Conservation (phyloP, 176 grass and related monocot genomes). For the Paspalum notatum region DNA sequence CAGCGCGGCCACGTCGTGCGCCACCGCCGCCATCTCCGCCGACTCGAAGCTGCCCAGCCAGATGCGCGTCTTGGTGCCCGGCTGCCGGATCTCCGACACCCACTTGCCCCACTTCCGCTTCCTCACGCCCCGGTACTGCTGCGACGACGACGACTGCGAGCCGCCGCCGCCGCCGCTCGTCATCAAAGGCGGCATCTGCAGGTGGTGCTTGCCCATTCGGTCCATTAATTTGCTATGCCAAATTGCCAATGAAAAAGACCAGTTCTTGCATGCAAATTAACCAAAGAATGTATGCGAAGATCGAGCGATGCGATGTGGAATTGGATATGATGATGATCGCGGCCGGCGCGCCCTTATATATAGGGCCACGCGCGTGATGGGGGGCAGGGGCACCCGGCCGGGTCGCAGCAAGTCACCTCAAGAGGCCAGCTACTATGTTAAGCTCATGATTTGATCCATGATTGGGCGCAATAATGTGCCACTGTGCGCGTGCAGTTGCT, state of each 20-base stretch:
- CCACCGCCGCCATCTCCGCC: slow-evolving; percentile 81
- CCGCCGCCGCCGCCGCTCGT: background rate
- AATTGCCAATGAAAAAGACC: too few relatives aligned
- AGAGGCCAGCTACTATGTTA: slow-evolving; percentile 52
- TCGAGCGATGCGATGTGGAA: slow-evolving; percentile 33
- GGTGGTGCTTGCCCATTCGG: slow-evolving; percentile 2
- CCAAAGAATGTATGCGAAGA: background rate
- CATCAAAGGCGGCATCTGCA: background rate
- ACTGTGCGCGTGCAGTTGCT: slow-evolving; percentile 39
- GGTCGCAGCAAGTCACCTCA: slow-evolving; percentile 37
- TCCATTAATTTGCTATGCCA: slow-evolving; percentile 9
- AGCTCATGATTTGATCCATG: slow-evolving; percentile 59
- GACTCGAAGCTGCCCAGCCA: slow-evolving; percentile 92
- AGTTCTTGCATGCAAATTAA: background rate
- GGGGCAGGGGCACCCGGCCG: background rate
- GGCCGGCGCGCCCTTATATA: slow-evolving; percentile 20
- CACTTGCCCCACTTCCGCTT: slow-evolving; percentile 84
- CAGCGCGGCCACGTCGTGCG: slow-evolving; percentile 82
- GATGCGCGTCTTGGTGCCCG: slow-evolving; percentile 81
- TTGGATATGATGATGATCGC: slow-evolving; percentile 9
- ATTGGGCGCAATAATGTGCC: slow-evolving; percentile 54
- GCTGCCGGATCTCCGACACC: slow-evolving; percentile 88
- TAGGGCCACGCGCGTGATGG: background rate
- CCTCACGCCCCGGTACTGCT: slow-evolving; percentile 65
- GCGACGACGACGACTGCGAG: background rate